phyloP scores from a whole-genome alignment of 805 yeast genomes.

The Jamesozyma hellenica region DNA sequence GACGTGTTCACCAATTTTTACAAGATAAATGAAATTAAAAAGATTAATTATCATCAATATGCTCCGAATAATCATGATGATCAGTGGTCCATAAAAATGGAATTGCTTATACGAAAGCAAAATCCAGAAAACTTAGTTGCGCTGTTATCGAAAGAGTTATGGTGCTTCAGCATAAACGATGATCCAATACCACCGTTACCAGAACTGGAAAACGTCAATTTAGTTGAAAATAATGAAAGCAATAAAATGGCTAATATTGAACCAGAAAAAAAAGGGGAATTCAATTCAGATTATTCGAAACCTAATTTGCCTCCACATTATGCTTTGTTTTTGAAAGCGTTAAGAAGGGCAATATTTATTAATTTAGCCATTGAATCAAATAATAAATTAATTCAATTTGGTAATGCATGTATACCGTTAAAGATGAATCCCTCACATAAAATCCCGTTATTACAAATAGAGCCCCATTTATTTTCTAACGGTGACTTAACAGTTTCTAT shows the following conservation, averaged over 20 bases:
- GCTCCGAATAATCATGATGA: constrained; percentile 29
- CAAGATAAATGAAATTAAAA: constrained; percentile 21
- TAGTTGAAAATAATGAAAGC: neutral
- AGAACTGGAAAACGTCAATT: constrained; percentile 3
- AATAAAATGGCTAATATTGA: neutral
- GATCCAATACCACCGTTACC: constrained; percentile 29
- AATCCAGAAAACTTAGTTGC: constrained; percentile 31
- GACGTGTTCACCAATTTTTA: constrained; percentile 25
- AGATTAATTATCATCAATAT: constrained; percentile 28
- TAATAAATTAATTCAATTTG: constrained; percentile 39
- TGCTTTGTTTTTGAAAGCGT: constrained; percentile 41
- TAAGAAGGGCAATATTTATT: constrained; percentile 34
- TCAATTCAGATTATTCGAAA: constrained; percentile 28
- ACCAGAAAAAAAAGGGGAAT: constrained; percentile 27
- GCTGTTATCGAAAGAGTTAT: constrained; percentile 33
- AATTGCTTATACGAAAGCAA: constrained; percentile 29
- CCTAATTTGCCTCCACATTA: constrained; percentile 33
- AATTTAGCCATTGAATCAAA: constrained; percentile 26
- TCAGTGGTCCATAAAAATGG: constrained; percentile 35
- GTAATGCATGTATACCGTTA: constrained; percentile 34
- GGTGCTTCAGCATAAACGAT: constrained; percentile 36
- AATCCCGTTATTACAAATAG: constrained; percentile 28
- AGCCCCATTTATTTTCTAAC: constrained; percentile 38
- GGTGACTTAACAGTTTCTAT: constrained; percentile 36
- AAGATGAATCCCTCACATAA: constrained; percentile 1